Conservation (phyloP, 2,329 filamentous ascomycete genomes). For the Mariannaea sp. region DNA sequence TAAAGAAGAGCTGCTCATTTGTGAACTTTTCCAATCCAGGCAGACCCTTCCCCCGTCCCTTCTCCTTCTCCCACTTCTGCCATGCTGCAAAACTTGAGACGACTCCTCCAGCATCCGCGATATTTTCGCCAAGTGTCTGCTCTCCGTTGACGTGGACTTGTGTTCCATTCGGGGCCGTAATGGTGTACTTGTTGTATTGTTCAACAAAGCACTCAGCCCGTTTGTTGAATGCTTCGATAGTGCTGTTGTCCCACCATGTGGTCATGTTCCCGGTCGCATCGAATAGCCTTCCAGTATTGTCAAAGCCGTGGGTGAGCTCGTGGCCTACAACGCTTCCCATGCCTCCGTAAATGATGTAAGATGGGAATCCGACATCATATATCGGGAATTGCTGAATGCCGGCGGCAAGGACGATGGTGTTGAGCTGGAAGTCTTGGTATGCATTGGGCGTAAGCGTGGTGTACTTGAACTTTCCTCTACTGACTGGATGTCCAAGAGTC, state of each 20-base stretch:
- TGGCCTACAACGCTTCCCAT: constrained; percentile 71
- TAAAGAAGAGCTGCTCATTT: constrained; percentile 72
- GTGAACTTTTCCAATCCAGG: constrained; percentile 66
- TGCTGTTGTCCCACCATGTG: constrained; percentile 69
- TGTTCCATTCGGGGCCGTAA: constrained; percentile 60
- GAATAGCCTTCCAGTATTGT: constrained; percentile 67
- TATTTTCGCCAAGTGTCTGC: constrained; percentile 70
- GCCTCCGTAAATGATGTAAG: constrained; percentile 70
- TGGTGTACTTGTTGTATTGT: constrained; percentile 66
- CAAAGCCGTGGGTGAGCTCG: constrained; percentile 73
- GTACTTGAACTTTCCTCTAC: constrained; percentile 65
- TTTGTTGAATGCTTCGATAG: constrained; percentile 61
- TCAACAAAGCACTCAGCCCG: constrained; percentile 68
- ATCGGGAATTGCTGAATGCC: constrained; percentile 72
- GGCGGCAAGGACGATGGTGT: constrained; percentile 64
- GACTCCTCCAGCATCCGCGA: constrained; percentile 72
- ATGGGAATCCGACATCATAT: constrained; percentile 65
- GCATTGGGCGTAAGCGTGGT: constrained; percentile 67
- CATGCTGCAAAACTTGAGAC: constrained; percentile 56
- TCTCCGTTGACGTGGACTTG: constrained; percentile 65
- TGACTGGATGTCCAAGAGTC: constrained; percentile 61
- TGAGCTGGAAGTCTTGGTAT: constrained; percentile 66
- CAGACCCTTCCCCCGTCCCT: constrained; percentile 54
- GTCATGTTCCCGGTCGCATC: constrained; percentile 68
- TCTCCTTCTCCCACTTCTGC: constrained; percentile 51